These are phyloP conservation scores for Echium plantagineum DNA, from an alignment of 257 asterid species.

Conservation along the genomic window DNA sequence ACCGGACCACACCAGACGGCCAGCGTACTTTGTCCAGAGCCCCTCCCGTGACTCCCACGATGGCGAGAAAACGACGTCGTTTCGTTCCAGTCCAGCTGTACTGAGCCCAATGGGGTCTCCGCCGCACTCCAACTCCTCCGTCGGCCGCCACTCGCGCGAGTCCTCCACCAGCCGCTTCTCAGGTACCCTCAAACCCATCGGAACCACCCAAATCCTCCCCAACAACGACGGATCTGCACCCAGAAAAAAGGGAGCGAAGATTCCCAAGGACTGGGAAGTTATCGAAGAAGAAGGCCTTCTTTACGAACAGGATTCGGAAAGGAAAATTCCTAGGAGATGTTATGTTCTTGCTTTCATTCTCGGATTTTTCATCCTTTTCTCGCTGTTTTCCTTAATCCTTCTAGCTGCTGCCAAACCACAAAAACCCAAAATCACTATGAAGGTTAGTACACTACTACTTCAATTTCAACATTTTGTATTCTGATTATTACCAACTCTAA, in stretches of 20 bases:
- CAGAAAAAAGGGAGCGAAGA: slow-evolving; percentile 30
- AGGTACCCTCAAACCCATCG: slow-evolving; percentile 54
- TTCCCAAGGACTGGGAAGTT: slow-evolving; percentile 48
- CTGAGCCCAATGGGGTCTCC: slow-evolving; percentile 72
- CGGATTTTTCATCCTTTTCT: slow-evolving; percentile 47
- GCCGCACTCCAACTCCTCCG: slow-evolving; percentile 71
- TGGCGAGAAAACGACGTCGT: slow-evolving; percentile 76
- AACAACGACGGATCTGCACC: slow-evolving; percentile 59
- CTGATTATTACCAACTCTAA: no score
- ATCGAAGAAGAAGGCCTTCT: slow-evolving; percentile 77
- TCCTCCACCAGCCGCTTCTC: slow-evolving; percentile 85
- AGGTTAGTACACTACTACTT: slow-evolving; percentile 32
- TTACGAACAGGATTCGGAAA: slow-evolving; percentile 34
- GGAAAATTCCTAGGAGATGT: slow-evolving; percentile 44
- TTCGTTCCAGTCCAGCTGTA: slow-evolving; percentile 70
- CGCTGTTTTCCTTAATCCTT: slow-evolving; percentile 55
- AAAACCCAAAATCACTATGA: slow-evolving; percentile 53
- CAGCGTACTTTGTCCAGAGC: slow-evolving; percentile 79
- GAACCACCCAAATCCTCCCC: slow-evolving; percentile 59
- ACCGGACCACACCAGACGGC: slow-evolving; percentile 64
- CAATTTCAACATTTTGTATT: background rate
- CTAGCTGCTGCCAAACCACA: slow-evolving; percentile 62
- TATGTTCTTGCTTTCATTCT: slow-evolving; percentile 49
- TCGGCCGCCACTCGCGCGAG: slow-evolving; percentile 76
- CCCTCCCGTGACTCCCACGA: slow-evolving; percentile 89